Evolutionary conservation across 768 basidiomycete species (phyloP), one percentile per base, ranked within the genome.

Genomic region (Leccinellum albellum): DNA sequence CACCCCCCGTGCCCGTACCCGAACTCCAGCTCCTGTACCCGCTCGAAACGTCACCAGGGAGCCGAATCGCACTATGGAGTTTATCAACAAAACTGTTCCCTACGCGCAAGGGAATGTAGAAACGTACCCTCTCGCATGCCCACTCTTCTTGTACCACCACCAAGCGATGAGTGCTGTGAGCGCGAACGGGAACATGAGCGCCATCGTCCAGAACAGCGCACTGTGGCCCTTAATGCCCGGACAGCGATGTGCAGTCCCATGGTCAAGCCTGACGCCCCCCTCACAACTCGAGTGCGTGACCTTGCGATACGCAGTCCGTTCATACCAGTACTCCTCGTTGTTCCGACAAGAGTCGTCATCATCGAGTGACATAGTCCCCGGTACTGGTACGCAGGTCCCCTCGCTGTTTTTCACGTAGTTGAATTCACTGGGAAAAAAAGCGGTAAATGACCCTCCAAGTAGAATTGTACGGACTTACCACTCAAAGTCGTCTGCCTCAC

Each of bases 211-310:
- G 81, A 95, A 98, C 70, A 90, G 75, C 4, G 78, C 74, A 33
- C 91, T 78, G 66, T 89, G 87, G 2, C 84, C 85, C 21, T 75
- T 77, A 59, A 95, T 75, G 0, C 94, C 94, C 0, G 94, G 94
- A 71, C 97, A 99, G 12, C 71, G 68, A 69, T 99, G 96, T 6
- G 61, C 61, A 7, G 66, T 64, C 5, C 97, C 97, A 37, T 78
- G 84, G 70, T 99, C 93, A 13, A 81, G 85, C n/a, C 89, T 81
- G 2, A 73, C 61, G 4, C 95, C 96, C 6, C 85, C 94, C 53
- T 86, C 83, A 69, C 97, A 99, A 21, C 78, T 83, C 33, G 95
- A 96, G 70, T 89, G 89, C 1, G 89, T 89, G 49, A 98, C 91
- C 73, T 91, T 87, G 51, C 94, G 89, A 68, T 96, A 96, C 5